phyloP scores from a whole-genome alignment of 164 flowering plant genomes.

The Taxillus chinensis region DNA sequence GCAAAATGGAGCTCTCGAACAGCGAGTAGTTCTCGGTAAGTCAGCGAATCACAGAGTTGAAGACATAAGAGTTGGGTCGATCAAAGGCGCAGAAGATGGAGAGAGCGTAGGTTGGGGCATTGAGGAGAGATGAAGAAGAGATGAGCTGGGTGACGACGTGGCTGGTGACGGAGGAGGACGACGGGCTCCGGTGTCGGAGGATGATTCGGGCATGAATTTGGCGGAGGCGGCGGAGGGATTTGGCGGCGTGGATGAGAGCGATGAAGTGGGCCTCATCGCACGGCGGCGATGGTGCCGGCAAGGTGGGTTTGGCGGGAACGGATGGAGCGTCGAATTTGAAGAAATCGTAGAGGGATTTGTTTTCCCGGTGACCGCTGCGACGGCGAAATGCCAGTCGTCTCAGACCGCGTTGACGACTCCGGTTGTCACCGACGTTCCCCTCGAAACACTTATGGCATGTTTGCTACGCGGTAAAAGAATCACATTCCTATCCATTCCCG shows the following conservation, averaged over 20 bases:
- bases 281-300: too few relatives aligned
- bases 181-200: conserved; percentile 15
- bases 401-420: too few relatives aligned
- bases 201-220: conserved; percentile 42
- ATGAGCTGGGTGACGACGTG: conserved; percentile 31
- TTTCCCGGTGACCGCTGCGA: too few relatives aligned
- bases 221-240: conserved; percentile 18
- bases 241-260: conserved; percentile 29
- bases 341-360: too few relatives aligned
- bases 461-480: too few relatives aligned
- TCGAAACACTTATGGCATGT: too few relatives aligned
- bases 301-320: too few relatives aligned
- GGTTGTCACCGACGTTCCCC: too few relatives aligned
- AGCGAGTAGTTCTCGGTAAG: conserved; percentile 22
- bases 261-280: conserved; percentile 17
- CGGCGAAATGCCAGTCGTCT: too few relatives aligned
- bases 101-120: conserved; percentile 23
- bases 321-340: too few relatives aligned
- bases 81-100: conserved; percentile 17
- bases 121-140: conserved; percentile 22
- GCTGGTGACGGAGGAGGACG: conserved; percentile 19
- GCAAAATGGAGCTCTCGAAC: conserved; percentile 15
- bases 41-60: conserved; percentile 40
- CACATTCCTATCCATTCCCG: too few relatives aligned
- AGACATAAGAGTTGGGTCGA: conserved; percentile 20